Evolutionary conservation across 257 asterid genomes (phyloP), one percentile per base, ranked within the genome.

Genomic region (Mitragyna speciosa): DNA sequence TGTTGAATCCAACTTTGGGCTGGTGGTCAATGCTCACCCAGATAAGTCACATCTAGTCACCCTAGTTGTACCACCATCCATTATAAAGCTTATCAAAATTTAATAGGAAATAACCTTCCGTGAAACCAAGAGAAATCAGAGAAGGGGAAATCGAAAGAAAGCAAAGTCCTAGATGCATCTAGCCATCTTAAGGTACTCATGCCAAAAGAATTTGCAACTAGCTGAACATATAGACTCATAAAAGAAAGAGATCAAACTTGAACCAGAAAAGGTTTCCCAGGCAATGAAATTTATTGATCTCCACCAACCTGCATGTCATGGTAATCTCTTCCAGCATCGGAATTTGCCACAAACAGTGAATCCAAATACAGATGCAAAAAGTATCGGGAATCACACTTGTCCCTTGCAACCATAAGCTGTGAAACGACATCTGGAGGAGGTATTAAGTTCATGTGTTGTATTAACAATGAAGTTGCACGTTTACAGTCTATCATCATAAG

Each of bases 271-370:
- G 39, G 41, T 7, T 74, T n/a, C 7, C 49, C 7, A 76, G 28
- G 51, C 26, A 51, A 49, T 49, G 24, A n/a, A 68, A 12, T 33
- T 36, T 72, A 70, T 26, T 70, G 81, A 74, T 69, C 30, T 76
- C 43, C 41, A 82, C 87, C 77, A 82, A 96, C 99, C 98, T 96
- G 99, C 93, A 96, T 92, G 85, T 96, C 99, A 84, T 96, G 99
- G 84, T 80, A 92, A 83, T 91, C 99, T 87, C 91, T 90, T 83
- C 98, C 98, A 76, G 96, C 97, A 84, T 90, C 91, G 63, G 98
- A 94, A 87, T 88, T 88, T 76, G 89, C 85, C 90, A 84, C 94
- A 78, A 92, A 94, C 83, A 96, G 79, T 59, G 94, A 79, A 87
- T 94, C 97, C 76, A 96, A 89, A 84, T 95, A 95, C 65, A 87